Base-by-base conservation (phyloP, 805 yeast species). In the Kuraishia hungarica region DNA sequence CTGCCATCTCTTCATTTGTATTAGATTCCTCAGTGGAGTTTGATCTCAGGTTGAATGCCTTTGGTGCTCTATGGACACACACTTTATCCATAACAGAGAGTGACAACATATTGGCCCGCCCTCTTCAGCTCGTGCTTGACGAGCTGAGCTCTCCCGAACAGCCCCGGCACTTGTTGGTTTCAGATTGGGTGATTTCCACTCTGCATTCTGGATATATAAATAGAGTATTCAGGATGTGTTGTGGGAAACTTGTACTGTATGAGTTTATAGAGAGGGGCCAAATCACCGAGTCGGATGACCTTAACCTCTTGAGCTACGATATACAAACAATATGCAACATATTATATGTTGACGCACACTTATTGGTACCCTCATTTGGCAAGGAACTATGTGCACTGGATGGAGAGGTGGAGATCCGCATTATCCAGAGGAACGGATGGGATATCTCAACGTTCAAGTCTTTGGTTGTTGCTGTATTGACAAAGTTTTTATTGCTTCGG, bases 31-130 rank as follows among this genome's bases (percentile, higher is more conserved):
- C 68, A 6, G 64, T 64, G 39, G 68, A 76, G 21, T 47, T 26
- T 21, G 64, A 68, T 5, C 68, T 74, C 19, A 73, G 83, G 57
- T 67, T 86, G 0, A 66, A 72, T 19, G 86, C 87, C 0, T 79
- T 89, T 59, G 76, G 82, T 53, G 76, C 81, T 8, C 65, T 92
- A 4, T 93, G 97, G 97, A 75, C 76, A 2, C 93, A 88, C 61
- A 78, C 93, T 0, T 57, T 69, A 8, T 67, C 74, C n/a, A 64
- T 69, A 46, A 78, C 76, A 50, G 89, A 83, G 43, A 53, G 69
- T 0, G 84, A 77, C 53, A 59, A 66, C 1, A 68, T 86, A 7
- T 67, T 90, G 13, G 70, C 77, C 6, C 75, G 85, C 58, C 94
- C 96, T 0, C 66, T 90, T 5, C 81, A 83, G 57, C 64, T 89